phyloP scores from a whole-genome alignment of 345 rosid genomes.

The Gynandropsis gynandra region DNA sequence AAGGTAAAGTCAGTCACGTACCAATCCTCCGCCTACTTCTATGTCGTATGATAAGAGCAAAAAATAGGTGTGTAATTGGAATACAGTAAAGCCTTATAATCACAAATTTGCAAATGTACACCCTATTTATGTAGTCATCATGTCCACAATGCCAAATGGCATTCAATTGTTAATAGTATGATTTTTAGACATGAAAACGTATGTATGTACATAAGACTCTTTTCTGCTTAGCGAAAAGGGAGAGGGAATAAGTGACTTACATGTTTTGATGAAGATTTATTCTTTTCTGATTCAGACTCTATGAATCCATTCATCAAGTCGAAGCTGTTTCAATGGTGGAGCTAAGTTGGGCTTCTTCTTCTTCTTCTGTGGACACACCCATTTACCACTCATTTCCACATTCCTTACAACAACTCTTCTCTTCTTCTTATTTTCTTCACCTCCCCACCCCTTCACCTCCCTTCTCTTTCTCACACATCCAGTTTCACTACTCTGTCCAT shows the following conservation, averaged over 20 bases:
- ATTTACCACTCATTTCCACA: conserved; percentile 52
- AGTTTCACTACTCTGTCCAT: conserved; percentile 19
- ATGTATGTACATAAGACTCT: too few relatives aligned
- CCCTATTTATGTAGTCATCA: neutral
- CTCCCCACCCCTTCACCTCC: conserved; percentile 22
- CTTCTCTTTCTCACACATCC: conserved; percentile 53
- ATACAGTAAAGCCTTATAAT: conserved; percentile 26
- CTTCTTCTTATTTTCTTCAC: conserved; percentile 16
- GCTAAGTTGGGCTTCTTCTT: conserved; percentile 50
- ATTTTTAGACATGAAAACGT: too few relatives aligned
- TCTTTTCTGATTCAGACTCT: conserved; percentile 26
- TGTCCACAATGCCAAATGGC: too few relatives aligned
- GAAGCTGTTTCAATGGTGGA: conserved; percentile 81
- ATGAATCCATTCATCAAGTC: conserved; percentile 68
- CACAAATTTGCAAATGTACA: conserved; percentile 12
- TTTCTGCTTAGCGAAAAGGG: neutral
- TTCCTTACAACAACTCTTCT: conserved; percentile 35
- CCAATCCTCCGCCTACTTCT: too few relatives aligned
- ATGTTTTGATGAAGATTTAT: conserved; percentile 8
- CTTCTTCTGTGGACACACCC: conserved; percentile 72
- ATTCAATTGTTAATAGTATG: too few relatives aligned
- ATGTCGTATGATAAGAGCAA: too few relatives aligned
- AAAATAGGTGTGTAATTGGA: too few relatives aligned
- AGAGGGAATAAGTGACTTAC: conserved; percentile 10
- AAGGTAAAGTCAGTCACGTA: too few relatives aligned